Percentiles rank a stretch among this genome's conserved stretches.
Evolutionary conservation across 1,139 yeast species (phyloP).

Genomic region (Lodderomyces orthopsilosis): DNA sequence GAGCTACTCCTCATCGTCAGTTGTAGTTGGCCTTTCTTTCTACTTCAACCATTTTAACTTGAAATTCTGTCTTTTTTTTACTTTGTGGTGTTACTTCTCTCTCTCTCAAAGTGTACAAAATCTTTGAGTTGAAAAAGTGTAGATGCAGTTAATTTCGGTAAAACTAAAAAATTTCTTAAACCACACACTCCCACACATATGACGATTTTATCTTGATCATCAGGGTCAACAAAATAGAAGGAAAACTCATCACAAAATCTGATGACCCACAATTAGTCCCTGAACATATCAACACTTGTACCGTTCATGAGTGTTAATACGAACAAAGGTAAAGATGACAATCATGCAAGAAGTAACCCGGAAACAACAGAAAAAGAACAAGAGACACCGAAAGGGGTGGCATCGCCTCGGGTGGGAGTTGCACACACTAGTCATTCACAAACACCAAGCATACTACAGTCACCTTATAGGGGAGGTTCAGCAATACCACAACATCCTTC

Average conservation of each 20-base stretch:
- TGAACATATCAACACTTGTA: neutral
- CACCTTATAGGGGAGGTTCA: conserved; percentile 7
- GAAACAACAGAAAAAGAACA: conserved; percentile 4
- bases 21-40: too few species aligned
- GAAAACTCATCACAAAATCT: neutral
- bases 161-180: neutral
- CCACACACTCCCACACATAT: neutral
- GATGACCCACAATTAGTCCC: neutral
- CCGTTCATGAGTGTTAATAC: conserved; percentile 15
- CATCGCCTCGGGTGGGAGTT: conserved; percentile 6
- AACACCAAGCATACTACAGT: conserved; percentile 3
- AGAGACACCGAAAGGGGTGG: conserved; percentile 2
- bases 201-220: neutral
- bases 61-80: neutral
- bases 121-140: neutral
- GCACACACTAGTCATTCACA: conserved; percentile 1
- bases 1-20: too few species aligned
- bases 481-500: neutral
- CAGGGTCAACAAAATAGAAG: neutral
- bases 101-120: neutral
- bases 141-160: too few species aligned
- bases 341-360: conserved; percentile 1
- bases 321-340: conserved; percentile 13
- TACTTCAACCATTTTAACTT: too few species aligned
- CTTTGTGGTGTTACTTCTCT: neutral